phyloP scores from a whole-genome alignment of 306 rosid genomes.

The Gastrolobium villosum region DNA sequence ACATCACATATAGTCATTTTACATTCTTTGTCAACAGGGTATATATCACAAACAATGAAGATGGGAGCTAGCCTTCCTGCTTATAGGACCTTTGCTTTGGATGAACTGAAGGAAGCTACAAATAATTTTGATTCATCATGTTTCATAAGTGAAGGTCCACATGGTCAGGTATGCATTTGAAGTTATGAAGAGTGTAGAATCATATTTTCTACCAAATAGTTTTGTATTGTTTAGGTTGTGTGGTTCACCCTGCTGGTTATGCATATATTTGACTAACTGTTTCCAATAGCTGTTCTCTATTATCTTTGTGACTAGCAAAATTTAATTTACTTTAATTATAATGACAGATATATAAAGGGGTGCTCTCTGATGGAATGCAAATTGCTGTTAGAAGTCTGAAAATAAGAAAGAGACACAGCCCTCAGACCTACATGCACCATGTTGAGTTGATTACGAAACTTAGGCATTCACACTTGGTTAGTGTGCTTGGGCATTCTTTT shows the following conservation, averaged over 20 bases:
- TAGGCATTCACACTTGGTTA: conserved; percentile 81
- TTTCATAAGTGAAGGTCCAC: conserved; percentile 67
- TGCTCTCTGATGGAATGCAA: conserved; percentile 78
- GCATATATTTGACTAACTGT: neutral
- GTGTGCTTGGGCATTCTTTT: conserved; percentile 94
- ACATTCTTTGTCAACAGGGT: conserved; percentile 60
- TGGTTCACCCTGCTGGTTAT: conserved; percentile 3
- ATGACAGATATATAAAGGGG: conserved; percentile 80
- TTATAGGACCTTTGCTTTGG: conserved; percentile 86
- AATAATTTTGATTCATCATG: conserved; percentile 77
- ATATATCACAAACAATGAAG: conserved; percentile 92
- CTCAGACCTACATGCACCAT: conserved; percentile 72
- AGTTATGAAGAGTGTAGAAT: conserved; percentile 16
- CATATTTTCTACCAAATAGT: conserved; percentile 32
- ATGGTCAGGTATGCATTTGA: conserved; percentile 69
- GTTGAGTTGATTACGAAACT: conserved; percentile 88
- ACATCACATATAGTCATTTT: neutral
- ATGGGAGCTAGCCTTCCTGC: conserved; percentile 88
- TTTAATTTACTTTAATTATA: conserved; percentile 9
- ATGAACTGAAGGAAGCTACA: conserved; percentile 90
- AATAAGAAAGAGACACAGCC: conserved; percentile 70
- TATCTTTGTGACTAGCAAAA: conserved; percentile 7
- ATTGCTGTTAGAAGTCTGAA: conserved; percentile 73
- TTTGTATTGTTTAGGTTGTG: conserved; percentile 18
- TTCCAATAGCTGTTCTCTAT: neutral